Base-by-base conservation (phyloP, 140 eudicot genomes). In the Oenanthe javanica region DNA sequence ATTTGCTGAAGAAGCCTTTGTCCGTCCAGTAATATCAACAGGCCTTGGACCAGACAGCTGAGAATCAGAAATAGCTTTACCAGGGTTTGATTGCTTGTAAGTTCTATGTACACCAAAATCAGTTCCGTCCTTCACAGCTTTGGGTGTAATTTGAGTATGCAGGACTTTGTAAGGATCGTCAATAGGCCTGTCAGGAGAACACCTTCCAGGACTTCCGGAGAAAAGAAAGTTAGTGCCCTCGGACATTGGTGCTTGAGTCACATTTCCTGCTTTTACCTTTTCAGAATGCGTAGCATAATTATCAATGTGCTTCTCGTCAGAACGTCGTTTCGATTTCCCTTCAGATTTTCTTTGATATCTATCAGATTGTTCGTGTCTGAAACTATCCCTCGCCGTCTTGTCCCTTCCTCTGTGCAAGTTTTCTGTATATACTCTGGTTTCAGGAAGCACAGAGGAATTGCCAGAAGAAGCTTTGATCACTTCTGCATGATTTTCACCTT, bases 251-350 rank as follows among this genome's bases (percentile, higher is more conserved):
- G 89, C 77, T 71, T 82, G 84, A 57, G 86, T 76, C 83, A 75
- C 71, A 79, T 71, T 87, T 75, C 83, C 89, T 55, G 87, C 43
- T 86, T 89, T 95, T 72, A 79, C 83, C 80, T 85, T 90, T 79
- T 92, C 91, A 14, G 80, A 13, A 48, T 36, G 84, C 72, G 81
- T 89, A 81, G 84, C 74, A 9, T 85, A 88, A 21, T 83, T 92
- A 83, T 87, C 87, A 40, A 79, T 79, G 76, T 87, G 84, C 50
- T 86, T 86, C 59, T 71, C 89, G 21, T 90, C 91, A 12, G 85
- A 81, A 79, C 74, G 87, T 85, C 96, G 84, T 87, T 92, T 95
- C 45, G 89, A 81, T 48, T 84, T 87, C 36, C 83, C 79, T 75
- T 82, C 88, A 14, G 89, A 64, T 64, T 55, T 64, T 50, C 61